Evolutionary conservation across 2,329 filamentous ascomycete genomes (phyloP), one percentile per base, ranked within the genome.

Genomic region (Diaporthe sp.): DNA sequence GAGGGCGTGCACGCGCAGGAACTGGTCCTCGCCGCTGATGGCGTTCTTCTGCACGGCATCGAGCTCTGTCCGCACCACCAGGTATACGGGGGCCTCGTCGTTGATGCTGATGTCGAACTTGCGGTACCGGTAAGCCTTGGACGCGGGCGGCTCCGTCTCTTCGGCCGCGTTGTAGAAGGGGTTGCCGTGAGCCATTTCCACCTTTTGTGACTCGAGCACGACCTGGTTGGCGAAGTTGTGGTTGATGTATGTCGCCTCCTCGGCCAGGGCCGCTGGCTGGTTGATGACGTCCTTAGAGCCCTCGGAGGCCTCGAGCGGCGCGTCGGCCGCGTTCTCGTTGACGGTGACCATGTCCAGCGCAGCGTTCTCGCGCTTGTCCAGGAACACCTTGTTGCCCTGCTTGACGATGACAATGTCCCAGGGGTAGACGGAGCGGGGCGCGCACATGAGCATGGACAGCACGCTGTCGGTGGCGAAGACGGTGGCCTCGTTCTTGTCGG

Each of bases 201-300:
- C 89, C 89, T 97, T 97, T 78, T 95, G 91, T 80, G 90, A 94
- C 88, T 99, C 97, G 80, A 92, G 86, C 79, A 99, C 96, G 71
- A 97, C 95, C 89, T 99, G 97, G 86, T 98, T 95, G 80, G 95
- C 94, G 85, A 99, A 99, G 89, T 98, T 98, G 91, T 98, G 97
- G 92, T 99, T 99, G 91, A 99, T 99, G 89, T 98, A 97, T 71
- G 97, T 99, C 73, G 97, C 97, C 87, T 99, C 97, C 85, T 98
- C 94, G 82, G 97, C 96, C 75, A 99, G 92, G 72, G 96, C 95
- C 73, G 89, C 88, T n/a, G 97, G 97, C 82, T 95, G 95, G 91
- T 99, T 99, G 87, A 99, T 94, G 79, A 91, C 89, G 84, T 99
- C 97, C 87, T 98, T 97, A 88, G 95, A 95, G 81, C 95, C 95